phyloP scores from a whole-genome alignment of 2,329 filamentous ascomycete genomes.

The Paecilomyces dactylethromorphus region DNA sequence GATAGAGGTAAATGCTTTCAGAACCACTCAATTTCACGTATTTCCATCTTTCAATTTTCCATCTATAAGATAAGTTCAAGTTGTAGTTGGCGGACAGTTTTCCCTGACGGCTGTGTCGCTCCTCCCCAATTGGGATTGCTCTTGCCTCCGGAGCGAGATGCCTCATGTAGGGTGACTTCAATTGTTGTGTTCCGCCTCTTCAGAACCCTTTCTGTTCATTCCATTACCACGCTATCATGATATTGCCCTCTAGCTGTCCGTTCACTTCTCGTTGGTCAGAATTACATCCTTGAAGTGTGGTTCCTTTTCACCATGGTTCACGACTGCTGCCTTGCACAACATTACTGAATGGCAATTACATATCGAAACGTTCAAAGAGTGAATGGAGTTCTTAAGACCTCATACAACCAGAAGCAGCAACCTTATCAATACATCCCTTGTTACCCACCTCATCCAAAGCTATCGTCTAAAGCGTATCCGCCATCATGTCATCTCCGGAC shows the following conservation, averaged over 20 bases:
- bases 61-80: neutral
- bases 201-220: neutral
- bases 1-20: slow-evolving; percentile 28
- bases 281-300: neutral
- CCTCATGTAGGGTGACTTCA: neutral
- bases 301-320: slow-evolving; percentile 3
- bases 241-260: neutral
- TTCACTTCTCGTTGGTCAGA: neutral
- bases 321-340: neutral
- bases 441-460: neutral
- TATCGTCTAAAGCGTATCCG: neutral
- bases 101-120: neutral
- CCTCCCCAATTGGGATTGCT: neutral
- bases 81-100: slow-evolving; percentile 1
- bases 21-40: slow-evolving; percentile 6
- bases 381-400: neutral
- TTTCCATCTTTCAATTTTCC: neutral
- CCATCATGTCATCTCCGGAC: slow-evolving; percentile 1
- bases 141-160: neutral
- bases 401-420: neutral
- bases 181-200: neutral
- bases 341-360: neutral
- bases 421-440: neutral
- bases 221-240: too few species aligned
- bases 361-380: neutral